A percentile compares a stretch with the other conserved stretches of the same genome.
phyloP scores from a whole-genome alignment of 2,329 filamentous ascomycete species.

The Elsinoe fawcettii region DNA sequence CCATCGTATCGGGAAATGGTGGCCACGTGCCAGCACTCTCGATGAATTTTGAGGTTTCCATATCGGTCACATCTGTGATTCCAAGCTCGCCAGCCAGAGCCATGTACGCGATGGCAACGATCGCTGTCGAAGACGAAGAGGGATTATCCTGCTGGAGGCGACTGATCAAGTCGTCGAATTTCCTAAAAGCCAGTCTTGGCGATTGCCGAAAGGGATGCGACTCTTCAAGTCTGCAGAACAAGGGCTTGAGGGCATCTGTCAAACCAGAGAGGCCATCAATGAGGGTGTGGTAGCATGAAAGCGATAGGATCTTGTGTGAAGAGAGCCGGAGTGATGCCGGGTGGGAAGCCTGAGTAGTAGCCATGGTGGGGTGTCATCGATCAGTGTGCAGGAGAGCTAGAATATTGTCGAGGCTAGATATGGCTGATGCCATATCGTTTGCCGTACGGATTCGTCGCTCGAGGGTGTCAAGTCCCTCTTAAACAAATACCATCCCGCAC shows the following conservation, averaged over 20 bases:
- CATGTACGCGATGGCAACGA: neutral
- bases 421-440: too few species aligned
- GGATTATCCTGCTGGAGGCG: neutral
- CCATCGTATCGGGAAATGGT: slow-evolving; percentile 51
- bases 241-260: neutral
- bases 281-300: neutral
- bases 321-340: neutral
- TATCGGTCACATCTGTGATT: neutral
- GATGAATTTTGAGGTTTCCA: slow-evolving; percentile 37
- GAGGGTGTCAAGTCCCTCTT: too few species aligned
- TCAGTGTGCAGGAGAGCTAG: neutral
- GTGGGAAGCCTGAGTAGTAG: neutral
- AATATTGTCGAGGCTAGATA: too few species aligned
- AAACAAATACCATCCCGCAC: too few species aligned
- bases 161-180: neutral
- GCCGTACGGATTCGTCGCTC: too few species aligned
- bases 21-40: slow-evolving; percentile 47
- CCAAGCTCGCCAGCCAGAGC: neutral
- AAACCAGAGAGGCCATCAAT: neutral
- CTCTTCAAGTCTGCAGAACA: neutral
- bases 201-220: neutral
- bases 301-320: neutral
- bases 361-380: neutral
- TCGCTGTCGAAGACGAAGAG: neutral
- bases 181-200: neutral